A percentile compares a stretch with the other conserved stretches of the same genome.
These are phyloP conservation scores for Collybia nuda DNA, from an alignment of 768 basidiomycete genomes.

Conservation along the genomic window DNA sequence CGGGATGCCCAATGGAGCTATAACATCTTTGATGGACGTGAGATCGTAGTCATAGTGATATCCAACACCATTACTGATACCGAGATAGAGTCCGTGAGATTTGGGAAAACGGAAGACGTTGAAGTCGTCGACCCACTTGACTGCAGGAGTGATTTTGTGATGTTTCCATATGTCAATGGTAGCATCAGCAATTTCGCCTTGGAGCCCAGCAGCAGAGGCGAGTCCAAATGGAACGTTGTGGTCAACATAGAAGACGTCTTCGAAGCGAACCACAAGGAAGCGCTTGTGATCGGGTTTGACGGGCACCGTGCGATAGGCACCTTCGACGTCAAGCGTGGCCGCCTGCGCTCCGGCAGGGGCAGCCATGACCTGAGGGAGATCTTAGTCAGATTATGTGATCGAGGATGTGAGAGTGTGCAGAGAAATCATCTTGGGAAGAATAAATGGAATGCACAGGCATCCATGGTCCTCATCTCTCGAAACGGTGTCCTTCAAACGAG, in stretches of 20 bases:
- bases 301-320: constrained; percentile 26
- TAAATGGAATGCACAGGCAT: not conserved
- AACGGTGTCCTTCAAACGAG: not conserved
- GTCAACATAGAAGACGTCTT: constrained; percentile 15
- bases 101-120: constrained; percentile 19
- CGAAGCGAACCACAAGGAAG: constrained; percentile 11
- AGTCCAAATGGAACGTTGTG: constrained; percentile 22
- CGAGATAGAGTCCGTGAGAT: not conserved
- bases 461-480: not conserved
- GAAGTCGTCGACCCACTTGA: constrained; percentile 31
- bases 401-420: too few species aligned
- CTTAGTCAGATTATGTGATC: not conserved
- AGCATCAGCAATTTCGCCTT: constrained; percentile 23
- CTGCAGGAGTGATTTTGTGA: constrained; percentile 9
- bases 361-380: constrained; percentile 12
- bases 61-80: not conserved
- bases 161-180: constrained; percentile 20
- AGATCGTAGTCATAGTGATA: constrained; percentile 16
- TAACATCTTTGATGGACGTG: constrained; percentile 3
- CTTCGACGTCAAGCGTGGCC: constrained; percentile 24
- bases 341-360: constrained; percentile 29
- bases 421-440: not conserved
- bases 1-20: constrained; percentile 16
- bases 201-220: constrained; percentile 18
- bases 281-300: constrained; percentile 23